phyloP scores from a whole-genome alignment of 768 basidiomycete species.

The Amanita fuliginea region DNA sequence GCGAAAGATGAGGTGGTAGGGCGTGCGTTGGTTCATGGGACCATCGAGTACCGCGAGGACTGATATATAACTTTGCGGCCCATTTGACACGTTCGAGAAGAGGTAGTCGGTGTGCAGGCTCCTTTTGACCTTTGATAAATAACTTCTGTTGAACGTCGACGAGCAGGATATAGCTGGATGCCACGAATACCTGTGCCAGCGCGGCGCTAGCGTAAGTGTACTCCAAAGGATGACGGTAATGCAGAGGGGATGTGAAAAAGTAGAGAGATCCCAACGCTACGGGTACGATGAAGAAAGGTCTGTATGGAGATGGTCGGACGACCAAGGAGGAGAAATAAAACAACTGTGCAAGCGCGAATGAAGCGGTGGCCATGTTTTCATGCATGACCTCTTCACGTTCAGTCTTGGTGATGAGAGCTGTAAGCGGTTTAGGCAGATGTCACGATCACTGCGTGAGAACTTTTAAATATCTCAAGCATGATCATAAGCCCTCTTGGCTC shows the following conservation, averaged over 20 bases:
- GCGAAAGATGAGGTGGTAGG: constrained; percentile 11
- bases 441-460: too few relatives aligned
- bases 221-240: constrained; percentile 4
- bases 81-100: constrained; percentile 14
- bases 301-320: constrained; percentile 7
- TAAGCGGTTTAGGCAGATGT: too few relatives aligned
- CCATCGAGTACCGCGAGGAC: constrained; percentile 24
- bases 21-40: constrained; percentile 16
- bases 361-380: not conserved
- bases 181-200: constrained; percentile 2
- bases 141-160: constrained; percentile 8
- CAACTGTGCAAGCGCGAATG: not conserved
- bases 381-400: too few relatives aligned
- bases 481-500: constrained; percentile 22
- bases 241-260: constrained; percentile 4
- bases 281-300: constrained; percentile 9
- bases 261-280: constrained; percentile 4
- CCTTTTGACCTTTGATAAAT: not conserved
- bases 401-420: too few relatives aligned
- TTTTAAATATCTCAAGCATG: too few relatives aligned
- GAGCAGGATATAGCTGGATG: constrained; percentile 8
- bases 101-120: constrained; percentile 5
- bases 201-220: constrained; percentile 9
- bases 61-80: constrained; percentile 19
- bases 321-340: constrained; percentile 4